Conservation (phyloP, 106 monocot genomes). For the Acanthochlamys bracteata region DNA sequence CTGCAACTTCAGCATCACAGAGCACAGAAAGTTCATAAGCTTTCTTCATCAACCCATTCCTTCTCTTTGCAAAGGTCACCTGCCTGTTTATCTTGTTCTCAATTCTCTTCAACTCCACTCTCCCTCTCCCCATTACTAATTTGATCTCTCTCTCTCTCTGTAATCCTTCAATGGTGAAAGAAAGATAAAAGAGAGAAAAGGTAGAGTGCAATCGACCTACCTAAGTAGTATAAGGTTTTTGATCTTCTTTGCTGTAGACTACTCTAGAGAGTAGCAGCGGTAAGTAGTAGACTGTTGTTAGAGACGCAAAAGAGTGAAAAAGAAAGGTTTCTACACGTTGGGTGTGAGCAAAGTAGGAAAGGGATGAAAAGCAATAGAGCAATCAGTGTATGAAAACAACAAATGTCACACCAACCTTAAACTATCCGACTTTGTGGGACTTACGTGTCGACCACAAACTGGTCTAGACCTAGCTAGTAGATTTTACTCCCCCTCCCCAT, state of each 20-base stretch:
- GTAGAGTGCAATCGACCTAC: too few species aligned
- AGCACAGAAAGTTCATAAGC: constrained; percentile 64
- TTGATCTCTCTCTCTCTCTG: background rate
- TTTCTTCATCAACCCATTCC: constrained; percentile 65
- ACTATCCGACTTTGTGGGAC: constrained; percentile 2
- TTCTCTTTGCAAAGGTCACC: constrained; percentile 49
- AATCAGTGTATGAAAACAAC: background rate
- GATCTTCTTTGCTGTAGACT: too few species aligned
- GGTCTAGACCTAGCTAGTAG: background rate
- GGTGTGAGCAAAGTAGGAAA: background rate
- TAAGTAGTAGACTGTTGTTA: too few species aligned
- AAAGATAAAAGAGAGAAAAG: too few species aligned
- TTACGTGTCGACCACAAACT: constrained; percentile 1
- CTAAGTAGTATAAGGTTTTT: too few species aligned
- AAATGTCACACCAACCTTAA: constrained; percentile 1
- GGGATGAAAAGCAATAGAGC: background rate
- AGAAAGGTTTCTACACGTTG: background rate
- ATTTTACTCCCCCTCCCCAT: too few species aligned
- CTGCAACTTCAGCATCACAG: constrained; percentile 65
- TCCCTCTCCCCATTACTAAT: constrained; percentile 16
- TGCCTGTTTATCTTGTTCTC: constrained; percentile 46
- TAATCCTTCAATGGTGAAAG: background rate
- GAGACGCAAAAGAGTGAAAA: too few species aligned
- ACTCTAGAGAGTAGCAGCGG: too few species aligned
- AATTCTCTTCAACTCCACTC: constrained; percentile 29